Evolutionary conservation across 2,329 filamentous ascomycete genomes (phyloP), one percentile per base, ranked within the genome.

Genomic region (Microascus cirrosus): DNA sequence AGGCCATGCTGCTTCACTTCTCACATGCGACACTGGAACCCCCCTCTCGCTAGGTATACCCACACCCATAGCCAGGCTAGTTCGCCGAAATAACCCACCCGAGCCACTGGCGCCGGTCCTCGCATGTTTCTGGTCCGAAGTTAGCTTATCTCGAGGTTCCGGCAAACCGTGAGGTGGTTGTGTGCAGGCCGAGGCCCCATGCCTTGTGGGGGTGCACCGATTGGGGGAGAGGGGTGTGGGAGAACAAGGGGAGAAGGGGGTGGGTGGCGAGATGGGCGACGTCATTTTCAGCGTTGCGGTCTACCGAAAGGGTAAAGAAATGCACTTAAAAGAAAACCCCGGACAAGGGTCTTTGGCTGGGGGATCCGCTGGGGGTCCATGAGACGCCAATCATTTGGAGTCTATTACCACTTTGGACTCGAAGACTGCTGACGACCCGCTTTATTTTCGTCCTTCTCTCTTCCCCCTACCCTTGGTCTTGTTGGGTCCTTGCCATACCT

Each of bases 151-250:
- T 25, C 24, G 11, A 20, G 28, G 18, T n/a, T n/a, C 28, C 28
- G 28, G 28, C 28, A 32, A 32, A 8, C 28, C 28, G 8, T 32
- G 28, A 32, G 28, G 8, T 32, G 28, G n/a, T 15, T 11, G 15
- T 18, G n/a, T n/a, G 15, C 39, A 45, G 15, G 39, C 39, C 39
- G 39, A 45, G 39, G 39, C 39, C 36, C 55, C 25, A 57, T 28
- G 32, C 32, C 25, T 57, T 57, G 55, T 53, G 55, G 55, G 48
- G 48, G 55, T 57, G 48, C 55, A 53, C 34, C 34, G 25, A 25
- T 53, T 39, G 18, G 22, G 18, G 13, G 55, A 12, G 24, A n/a
- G 48, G 20, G 42, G 36, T 10, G 24, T 51, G 25, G 34, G 25
- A 53, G 42, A 48, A 20, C 24, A 24, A 20, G 25, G 35, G 28